Conservation (phyloP, 2,329 filamentous ascomycete genomes). For the Exophiala xenobiotica region DNA sequence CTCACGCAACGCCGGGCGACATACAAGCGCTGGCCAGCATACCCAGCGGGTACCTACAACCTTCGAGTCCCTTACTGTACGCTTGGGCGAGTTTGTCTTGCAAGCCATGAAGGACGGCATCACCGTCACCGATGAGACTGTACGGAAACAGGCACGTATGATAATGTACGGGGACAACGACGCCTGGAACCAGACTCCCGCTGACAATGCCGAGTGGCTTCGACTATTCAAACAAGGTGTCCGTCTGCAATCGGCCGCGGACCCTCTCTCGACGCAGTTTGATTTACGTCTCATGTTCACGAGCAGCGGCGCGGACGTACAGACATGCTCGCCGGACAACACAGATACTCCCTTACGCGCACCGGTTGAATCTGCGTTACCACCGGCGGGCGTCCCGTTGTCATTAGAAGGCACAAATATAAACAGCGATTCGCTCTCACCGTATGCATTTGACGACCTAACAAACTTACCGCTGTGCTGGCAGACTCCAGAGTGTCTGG, state of each 20-base stretch:
- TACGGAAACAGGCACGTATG: slow-evolving; percentile 36
- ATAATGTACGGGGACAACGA: slow-evolving; percentile 38
- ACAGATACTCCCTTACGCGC: background rate
- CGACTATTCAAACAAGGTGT: slow-evolving; percentile 33
- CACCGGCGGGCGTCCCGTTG: background rate
- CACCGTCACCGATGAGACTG: slow-evolving; percentile 34
- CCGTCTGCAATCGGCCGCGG: slow-evolving; percentile 15
- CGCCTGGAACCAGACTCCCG: slow-evolving; percentile 40
- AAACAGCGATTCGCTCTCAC: slow-evolving; percentile 9
- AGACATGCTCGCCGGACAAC: background rate
- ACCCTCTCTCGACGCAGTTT: background rate
- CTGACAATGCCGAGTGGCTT: slow-evolving; percentile 37
- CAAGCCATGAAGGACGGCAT: slow-evolving; percentile 25
- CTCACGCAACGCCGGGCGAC: slow-evolving; percentile 1
- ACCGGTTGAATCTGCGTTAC: background rate
- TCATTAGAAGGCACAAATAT: slow-evolving; percentile 2
- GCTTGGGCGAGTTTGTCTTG: slow-evolving; percentile 30
- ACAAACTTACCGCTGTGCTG: slow-evolving; percentile 17
- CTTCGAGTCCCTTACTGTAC: slow-evolving; percentile 33
- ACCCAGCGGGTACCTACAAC: slow-evolving; percentile 23
- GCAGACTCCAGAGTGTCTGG: slow-evolving; percentile 27
- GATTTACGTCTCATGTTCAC: background rate
- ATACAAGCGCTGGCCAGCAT: slow-evolving; percentile 1
- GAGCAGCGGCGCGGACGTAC: background rate
- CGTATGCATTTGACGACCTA: slow-evolving; percentile 16